Conservation (phyloP, 1,284 basidiomycete species). For the Trametes hirsuta region DNA sequence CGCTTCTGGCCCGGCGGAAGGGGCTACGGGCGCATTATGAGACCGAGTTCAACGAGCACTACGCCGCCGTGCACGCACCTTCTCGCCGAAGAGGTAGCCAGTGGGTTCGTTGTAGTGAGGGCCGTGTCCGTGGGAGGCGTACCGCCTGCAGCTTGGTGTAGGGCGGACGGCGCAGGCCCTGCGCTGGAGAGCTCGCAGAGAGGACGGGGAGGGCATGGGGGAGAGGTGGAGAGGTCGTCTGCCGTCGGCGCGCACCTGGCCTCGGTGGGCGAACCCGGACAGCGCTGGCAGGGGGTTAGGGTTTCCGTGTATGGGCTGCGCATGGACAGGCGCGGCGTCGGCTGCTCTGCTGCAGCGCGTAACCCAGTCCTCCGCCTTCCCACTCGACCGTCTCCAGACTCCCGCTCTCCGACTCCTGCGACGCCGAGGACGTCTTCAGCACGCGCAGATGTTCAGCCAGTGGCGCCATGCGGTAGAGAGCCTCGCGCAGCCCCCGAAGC, state of each 20-base stretch:
- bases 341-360: neutral
- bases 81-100: constrained; percentile 87
- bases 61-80: constrained; percentile 54
- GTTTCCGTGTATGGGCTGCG: constrained; percentile 4
- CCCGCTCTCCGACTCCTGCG: neutral
- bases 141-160: constrained; percentile 39
- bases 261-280: constrained; percentile 7
- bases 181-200: constrained; percentile 37
- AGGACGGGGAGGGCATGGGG: constrained; percentile 39
- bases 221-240: constrained; percentile 13
- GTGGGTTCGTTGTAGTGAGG: constrained; percentile 88
- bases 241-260: neutral
- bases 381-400: neutral
- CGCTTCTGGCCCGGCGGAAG: constrained; percentile 81
- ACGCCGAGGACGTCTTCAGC: neutral
- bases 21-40: constrained; percentile 49
- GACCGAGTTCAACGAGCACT: neutral
- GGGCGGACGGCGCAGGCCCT: constrained; percentile 24
- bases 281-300: constrained; percentile 3
- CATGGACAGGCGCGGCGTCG: neutral
- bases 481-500: constrained; percentile 31
- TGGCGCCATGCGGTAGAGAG: constrained; percentile 37
- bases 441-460: constrained; percentile 26
- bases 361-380: neutral
- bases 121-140: constrained; percentile 71